Evolutionary conservation across 2,329 filamentous ascomycete species (phyloP).

Genomic region (Cercospora janseana): DNA sequence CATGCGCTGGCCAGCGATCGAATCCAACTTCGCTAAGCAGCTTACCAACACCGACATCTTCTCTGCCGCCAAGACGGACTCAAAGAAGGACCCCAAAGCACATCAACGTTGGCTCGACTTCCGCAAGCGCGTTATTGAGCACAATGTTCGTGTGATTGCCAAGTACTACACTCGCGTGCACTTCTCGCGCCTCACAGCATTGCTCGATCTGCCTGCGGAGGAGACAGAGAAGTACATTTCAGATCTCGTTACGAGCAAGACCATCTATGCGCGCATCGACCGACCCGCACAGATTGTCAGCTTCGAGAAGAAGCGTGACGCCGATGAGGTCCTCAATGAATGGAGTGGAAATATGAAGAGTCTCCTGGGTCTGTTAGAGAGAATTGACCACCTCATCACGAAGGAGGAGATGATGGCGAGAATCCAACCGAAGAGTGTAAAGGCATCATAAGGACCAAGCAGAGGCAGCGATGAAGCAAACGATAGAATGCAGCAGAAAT

Average conservation of each 20-base stretch:
- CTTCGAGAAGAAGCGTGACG: slow-evolving; percentile 91
- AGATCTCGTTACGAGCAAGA: slow-evolving; percentile 94
- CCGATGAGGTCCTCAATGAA: slow-evolving; percentile 94
- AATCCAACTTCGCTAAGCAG: slow-evolving; percentile 83
- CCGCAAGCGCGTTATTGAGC: slow-evolving; percentile 97
- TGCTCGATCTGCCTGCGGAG: slow-evolving; percentile 87
- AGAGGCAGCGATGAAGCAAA: neutral
- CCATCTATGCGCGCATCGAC: slow-evolving; percentile 96
- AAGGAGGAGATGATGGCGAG: slow-evolving; percentile 99
- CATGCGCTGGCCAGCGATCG: slow-evolving; percentile 96
- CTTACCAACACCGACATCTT: slow-evolving; percentile 90
- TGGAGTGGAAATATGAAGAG: slow-evolving; percentile 99
- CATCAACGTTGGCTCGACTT: slow-evolving; percentile 88
- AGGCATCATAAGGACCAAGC: slow-evolving; percentile 1
- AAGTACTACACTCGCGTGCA: slow-evolving; percentile 99
- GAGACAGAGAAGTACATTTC: slow-evolving; percentile 99
- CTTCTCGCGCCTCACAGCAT: slow-evolving; percentile 82
- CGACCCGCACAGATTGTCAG: slow-evolving; percentile 86
- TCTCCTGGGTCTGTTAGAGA: slow-evolving; percentile 76
- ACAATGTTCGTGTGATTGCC: slow-evolving; percentile 95
- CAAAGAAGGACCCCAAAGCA: slow-evolving; percentile 68
- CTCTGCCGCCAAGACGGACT: slow-evolving; percentile 54
- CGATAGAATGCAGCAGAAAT: neutral
- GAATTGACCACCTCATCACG: slow-evolving; percentile 96
- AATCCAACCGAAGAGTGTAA: slow-evolving; percentile 64